phyloP scores from a whole-genome alignment of 1,284 basidiomycete genomes.

The Irpex sp. region DNA sequence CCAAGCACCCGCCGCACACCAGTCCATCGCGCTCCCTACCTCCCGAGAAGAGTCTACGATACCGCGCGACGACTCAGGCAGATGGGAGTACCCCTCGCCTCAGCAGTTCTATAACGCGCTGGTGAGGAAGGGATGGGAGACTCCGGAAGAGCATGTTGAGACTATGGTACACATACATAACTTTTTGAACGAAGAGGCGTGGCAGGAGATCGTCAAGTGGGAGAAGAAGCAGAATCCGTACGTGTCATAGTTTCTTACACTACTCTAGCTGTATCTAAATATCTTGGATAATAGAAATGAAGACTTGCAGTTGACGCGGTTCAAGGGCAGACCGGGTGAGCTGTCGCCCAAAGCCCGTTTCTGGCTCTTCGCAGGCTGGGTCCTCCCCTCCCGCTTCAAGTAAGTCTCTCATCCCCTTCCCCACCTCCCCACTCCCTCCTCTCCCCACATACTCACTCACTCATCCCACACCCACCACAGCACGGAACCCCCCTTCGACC shows the following conservation, averaged over 20 bases:
- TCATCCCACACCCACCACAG: conserved; percentile 35
- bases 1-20: conserved; percentile 61
- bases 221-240: conserved; percentile 69
- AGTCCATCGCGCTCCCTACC: conserved; percentile 65
- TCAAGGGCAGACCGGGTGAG: conserved; percentile 90
- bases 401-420: conserved; percentile 34
- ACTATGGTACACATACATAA: conserved; percentile 99
- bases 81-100: conserved; percentile 97
- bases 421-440: neutral
- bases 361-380: conserved; percentile 80
- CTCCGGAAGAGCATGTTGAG: conserved; percentile 94
- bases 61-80: conserved; percentile 59
- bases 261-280: neutral
- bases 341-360: conserved; percentile 86
- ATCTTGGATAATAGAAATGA: conserved; percentile 31
- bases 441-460: no score
- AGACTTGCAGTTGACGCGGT: conserved; percentile 72
- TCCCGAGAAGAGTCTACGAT: conserved; percentile 82
- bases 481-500: conserved; percentile 91
- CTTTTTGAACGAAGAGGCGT: conserved; percentile 95
- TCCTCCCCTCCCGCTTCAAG: conserved; percentile 90
- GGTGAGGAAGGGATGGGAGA: conserved; percentile 96
- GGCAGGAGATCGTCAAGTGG: conserved; percentile 95
- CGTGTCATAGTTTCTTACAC: conserved; percentile 17
- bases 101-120: conserved; percentile 99